A percentile compares a stretch with the other conserved stretches of the same genome.
Evolutionary conservation across 208 protist genomes (phyloP).

Genomic region (Acanthamoeba sp.): DNA sequence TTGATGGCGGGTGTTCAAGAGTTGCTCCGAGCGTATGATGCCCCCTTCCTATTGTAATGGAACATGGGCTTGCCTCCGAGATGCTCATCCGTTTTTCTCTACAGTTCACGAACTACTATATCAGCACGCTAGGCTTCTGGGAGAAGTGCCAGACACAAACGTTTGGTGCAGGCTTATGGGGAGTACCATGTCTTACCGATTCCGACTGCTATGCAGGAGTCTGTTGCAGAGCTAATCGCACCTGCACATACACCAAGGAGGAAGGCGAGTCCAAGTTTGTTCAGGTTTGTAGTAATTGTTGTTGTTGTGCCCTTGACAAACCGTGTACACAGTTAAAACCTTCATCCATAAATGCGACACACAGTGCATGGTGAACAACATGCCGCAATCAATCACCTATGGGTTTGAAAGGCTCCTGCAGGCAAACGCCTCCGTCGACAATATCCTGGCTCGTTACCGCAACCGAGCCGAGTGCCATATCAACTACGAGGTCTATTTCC

Average conservation of each 20-base stretch:
- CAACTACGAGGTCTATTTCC: not conserved
- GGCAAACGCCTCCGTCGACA: not conserved
- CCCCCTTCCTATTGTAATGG: not conserved
- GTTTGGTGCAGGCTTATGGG: not conserved
- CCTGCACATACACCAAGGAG: not conserved
- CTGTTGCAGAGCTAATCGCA: not conserved
- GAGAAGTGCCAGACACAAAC: not conserved
- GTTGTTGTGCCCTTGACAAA: not conserved
- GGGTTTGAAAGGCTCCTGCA: not conserved
- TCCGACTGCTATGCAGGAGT: not conserved
- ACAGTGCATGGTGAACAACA: not conserved
- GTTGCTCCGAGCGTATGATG: not conserved
- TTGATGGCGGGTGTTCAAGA: not conserved
- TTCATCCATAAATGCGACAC: no score
- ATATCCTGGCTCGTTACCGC: not conserved
- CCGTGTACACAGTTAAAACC: no score
- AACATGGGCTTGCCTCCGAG: no score
- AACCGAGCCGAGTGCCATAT: not conserved
- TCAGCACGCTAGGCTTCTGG: not conserved
- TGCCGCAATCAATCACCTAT: not conserved
- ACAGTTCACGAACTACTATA: not conserved
- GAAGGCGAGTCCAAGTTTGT: not conserved
- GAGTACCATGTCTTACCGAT: not conserved
- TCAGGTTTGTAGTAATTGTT: not conserved
- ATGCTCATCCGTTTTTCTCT: not conserved